Percentiles rank a stretch among this genome's conserved stretches.
These are phyloP conservation scores for Botryotinia convoluta DNA, from an alignment of 2,329 filamentous ascomycete species.

Conservation along the genomic window DNA sequence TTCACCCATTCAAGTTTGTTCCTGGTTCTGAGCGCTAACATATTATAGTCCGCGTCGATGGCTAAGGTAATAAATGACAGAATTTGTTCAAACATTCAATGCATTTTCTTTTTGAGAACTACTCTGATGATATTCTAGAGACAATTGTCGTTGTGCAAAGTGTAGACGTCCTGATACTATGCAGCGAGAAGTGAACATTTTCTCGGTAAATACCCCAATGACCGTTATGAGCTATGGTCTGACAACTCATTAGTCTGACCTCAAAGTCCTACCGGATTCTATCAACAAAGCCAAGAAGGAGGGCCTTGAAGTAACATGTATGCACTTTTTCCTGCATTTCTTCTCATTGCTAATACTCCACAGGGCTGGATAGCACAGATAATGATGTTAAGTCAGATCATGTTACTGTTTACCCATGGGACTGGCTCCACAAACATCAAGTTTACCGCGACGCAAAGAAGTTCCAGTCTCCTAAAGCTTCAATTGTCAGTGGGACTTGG, in stretches of 20 bases:
- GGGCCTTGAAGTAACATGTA: conserved; percentile 52
- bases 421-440: conserved; percentile 55
- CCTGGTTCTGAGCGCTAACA: neutral
- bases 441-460: neutral
- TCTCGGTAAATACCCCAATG: conserved; percentile 42
- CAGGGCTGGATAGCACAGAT: conserved; percentile 50
- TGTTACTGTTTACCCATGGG: conserved; percentile 62
- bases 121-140: conserved; percentile 42
- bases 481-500: neutral
- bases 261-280: neutral
- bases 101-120: neutral
- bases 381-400: conserved; percentile 55
- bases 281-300: conserved; percentile 26
- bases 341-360: conserved; percentile 22
- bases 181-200: conserved; percentile 67
- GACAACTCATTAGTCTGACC: neutral
- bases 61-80: conserved; percentile 38
- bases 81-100: neutral
- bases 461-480: neutral
- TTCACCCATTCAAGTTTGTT: neutral
- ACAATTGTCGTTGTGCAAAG: conserved; percentile 67
- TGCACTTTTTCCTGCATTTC: conserved; percentile 25
- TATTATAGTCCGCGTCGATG: conserved; percentile 42
- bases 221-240: neutral
- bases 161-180: conserved; percentile 70